These are phyloP conservation scores for Hamamelis virginiana DNA, from an alignment of 164 flowering plant species.

Conservation along the genomic window DNA sequence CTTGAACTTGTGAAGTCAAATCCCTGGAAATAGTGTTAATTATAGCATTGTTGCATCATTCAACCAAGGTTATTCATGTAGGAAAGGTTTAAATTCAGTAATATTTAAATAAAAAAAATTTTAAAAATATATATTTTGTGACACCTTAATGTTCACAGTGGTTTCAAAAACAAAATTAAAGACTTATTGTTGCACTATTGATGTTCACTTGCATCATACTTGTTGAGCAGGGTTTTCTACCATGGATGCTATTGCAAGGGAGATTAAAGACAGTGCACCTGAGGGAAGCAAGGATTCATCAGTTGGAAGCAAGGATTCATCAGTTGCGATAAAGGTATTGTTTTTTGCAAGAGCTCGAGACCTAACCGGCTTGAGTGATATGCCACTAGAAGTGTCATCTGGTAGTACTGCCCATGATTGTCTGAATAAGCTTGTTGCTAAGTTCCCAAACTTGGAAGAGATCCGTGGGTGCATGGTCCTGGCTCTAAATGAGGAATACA, in stretches of 20 bases:
- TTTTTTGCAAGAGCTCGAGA: slow-evolving; percentile 98
- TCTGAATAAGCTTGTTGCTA: slow-evolving; percentile 47
- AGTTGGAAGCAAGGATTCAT: slow-evolving; percentile 15
- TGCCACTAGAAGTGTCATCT: slow-evolving; percentile 50
- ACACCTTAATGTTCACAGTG: no score
- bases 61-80: no score
- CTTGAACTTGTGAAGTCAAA: no score
- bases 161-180: no score
- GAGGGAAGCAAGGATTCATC: neutral
- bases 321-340: slow-evolving; percentile 61
- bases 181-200: neutral
- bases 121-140: no score
- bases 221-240: neutral
- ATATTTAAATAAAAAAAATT: no score
- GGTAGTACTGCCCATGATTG: slow-evolving; percentile 81
- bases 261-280: neutral
- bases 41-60: no score
- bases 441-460: slow-evolving; percentile 69
- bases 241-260: slow-evolving; percentile 3
- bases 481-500: slow-evolving; percentile 89
- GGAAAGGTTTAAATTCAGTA: no score
- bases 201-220: neutral
- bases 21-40: no score
- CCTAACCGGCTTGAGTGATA: slow-evolving; percentile 61
- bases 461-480: slow-evolving; percentile 72